Conservation (phyloP, 345 rosid species). For the Citrus mangshanensis region DNA sequence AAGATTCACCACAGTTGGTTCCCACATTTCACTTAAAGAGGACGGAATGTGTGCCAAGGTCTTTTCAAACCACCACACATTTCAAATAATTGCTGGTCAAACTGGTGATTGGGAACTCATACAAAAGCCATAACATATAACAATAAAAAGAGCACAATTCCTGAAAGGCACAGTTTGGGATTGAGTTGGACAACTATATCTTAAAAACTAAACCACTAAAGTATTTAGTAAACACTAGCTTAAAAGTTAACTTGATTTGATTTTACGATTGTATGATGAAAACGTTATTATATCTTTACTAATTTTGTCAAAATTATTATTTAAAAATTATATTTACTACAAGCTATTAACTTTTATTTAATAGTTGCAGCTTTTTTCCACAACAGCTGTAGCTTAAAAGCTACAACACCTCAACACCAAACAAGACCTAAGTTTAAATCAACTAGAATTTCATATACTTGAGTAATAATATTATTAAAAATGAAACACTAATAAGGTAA, state of each 20-base stretch:
- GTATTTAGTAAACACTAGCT: no score
- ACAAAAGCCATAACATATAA: not conserved
- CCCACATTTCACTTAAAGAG: conserved; percentile 76
- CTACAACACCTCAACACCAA: fast-evolving
- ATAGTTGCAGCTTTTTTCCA: no score
- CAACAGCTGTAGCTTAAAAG: no score
- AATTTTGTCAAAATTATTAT: no score
- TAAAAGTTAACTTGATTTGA: no score
- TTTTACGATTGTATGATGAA: no score
- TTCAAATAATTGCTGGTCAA: conserved; percentile 11
- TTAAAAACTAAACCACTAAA: no score
- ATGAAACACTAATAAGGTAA: not conserved
- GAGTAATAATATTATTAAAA: not conserved
- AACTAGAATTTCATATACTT: not conserved
- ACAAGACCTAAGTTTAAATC: not conserved
- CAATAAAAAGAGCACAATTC: not conserved
- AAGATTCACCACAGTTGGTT: conserved; percentile 84
- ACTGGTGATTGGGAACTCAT: not conserved
- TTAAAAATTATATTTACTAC: no score
- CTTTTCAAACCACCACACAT: conserved; percentile 80
- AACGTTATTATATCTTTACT: no score
- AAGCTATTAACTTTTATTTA: no score
- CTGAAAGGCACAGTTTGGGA: no score
- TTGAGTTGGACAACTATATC: no score
- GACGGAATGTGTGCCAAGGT: conserved; percentile 78